A percentile compares a stretch with the other conserved stretches of the same genome.
Evolutionary conservation across 306 rosid genomes (phyloP).

Genomic region (Gynostemma pentaphyllum): DNA sequence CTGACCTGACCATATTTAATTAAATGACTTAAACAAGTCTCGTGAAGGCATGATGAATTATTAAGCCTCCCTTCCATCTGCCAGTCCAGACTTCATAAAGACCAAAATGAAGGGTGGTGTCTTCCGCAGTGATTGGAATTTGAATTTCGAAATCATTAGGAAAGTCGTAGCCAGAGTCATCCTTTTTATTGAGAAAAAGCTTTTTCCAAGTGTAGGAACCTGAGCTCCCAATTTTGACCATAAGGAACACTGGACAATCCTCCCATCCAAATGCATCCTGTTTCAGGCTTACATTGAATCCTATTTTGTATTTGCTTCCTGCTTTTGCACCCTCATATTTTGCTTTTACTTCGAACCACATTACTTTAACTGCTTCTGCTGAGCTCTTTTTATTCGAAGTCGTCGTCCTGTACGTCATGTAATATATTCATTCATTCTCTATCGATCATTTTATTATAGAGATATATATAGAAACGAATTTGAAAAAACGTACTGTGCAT

Average conservation of each 20-base stretch:
- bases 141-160: background rate
- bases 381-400: background rate
- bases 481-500: background rate
- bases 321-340: background rate
- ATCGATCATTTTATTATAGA: background rate
- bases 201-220: background rate
- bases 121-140: background rate
- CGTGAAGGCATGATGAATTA: background rate
- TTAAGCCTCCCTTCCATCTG: slow-evolving; percentile 4
- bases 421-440: background rate
- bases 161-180: background rate
- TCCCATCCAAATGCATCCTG: background rate
- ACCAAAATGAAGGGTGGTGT: slow-evolving; percentile 6
- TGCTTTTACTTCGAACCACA: slow-evolving; percentile 9
- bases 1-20: no score
- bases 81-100: slow-evolving; percentile 9
- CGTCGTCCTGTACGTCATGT: background rate
- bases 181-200: background rate
- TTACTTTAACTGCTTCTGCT: background rate
- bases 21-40: no score
- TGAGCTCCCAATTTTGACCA: background rate
- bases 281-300: background rate
- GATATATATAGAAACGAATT: background rate
- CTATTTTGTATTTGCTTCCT: background rate
- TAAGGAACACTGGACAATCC: background rate